phyloP scores from a whole-genome alignment of 2,329 filamentous ascomycete species.

The Cadophora sp. region DNA sequence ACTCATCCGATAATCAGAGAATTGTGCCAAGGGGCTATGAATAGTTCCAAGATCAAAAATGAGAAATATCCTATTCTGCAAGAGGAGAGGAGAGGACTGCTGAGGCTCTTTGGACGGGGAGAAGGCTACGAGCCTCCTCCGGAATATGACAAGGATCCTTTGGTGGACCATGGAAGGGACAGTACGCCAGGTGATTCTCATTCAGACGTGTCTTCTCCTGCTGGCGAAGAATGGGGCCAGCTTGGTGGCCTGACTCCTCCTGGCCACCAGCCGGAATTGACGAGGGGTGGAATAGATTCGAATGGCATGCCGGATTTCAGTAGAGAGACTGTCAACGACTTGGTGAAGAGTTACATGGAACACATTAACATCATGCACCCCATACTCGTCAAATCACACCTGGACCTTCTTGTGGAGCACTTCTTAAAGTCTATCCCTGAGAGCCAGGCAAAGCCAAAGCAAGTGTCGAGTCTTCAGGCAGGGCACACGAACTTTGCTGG shows the following conservation, averaged over 20 bases:
- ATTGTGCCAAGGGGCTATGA: constrained; percentile 58
- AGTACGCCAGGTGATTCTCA: constrained; percentile 53
- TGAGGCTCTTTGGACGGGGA: constrained; percentile 80
- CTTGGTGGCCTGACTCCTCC: constrained; percentile 51
- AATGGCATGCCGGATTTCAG: constrained; percentile 63
- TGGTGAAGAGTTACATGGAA: constrained; percentile 64
- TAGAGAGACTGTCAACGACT: constrained; percentile 56
- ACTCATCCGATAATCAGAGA: constrained; percentile 72
- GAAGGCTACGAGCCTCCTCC: constrained; percentile 71
- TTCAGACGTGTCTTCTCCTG: constrained; percentile 61
- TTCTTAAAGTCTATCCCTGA: constrained; percentile 44
- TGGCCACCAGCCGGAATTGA: constrained; percentile 31
- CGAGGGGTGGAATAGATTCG: constrained; percentile 40
- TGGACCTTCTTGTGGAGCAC: constrained; percentile 50
- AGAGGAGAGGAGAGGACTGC: constrained; percentile 75
- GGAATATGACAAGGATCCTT: constrained; percentile 44
- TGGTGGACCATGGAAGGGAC: constrained; percentile 49
- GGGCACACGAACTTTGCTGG: constrained; percentile 20
- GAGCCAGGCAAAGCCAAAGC: constrained; percentile 39
- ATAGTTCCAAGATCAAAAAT: constrained; percentile 58
- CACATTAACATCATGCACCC: constrained; percentile 72
- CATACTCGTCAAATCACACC: constrained; percentile 60
- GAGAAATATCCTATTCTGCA: constrained; percentile 78
- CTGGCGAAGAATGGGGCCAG: constrained; percentile 64
- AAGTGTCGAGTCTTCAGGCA: constrained; percentile 33